Evolutionary conservation across 257 asterid species (phyloP), one percentile per base, ranked within the genome.

Genomic region (Lycium ferocissimum): DNA sequence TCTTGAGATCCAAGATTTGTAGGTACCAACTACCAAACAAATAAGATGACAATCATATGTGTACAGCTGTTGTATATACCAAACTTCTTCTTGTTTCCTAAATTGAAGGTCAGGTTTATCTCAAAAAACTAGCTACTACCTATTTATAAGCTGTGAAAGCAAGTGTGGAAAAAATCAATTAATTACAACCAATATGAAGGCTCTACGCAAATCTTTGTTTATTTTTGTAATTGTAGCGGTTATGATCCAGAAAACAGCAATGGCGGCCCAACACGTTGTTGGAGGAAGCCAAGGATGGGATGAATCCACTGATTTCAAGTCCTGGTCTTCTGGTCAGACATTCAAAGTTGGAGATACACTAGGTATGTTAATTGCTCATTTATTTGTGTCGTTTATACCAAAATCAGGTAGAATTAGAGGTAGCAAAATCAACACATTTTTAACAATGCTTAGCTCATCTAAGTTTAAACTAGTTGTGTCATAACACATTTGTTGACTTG

Each of bases 261-360:
- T 85, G 4, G 98, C 97, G 1, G 86, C 92, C 5, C 92, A 91
- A 73, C 92, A 88, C 37, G 85, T 20, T 0, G 98, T 94, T 10
- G 98, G 98, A 20, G 98, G 98, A 83, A 95, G 94, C 91, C 93
- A 91, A 86, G 98, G 98, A 8, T 95, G 98, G 98, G 98, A 91
- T 79, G 91, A 88, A 81, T 95, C 98, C 20, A 90, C 92, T 4
- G 96, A 94, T 87, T 95, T 91, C 91, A 84, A 88, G 17, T 58
- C 98, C 0, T 95, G 98, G 98, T 85, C 92, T 8, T 92, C 98
- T 40, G 89, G 87, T 54, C 89, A 91, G 84, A 94, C 95, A 70
- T 95, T 95, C 89, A 93, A 89, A 88, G 94, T 93, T 18, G 98
- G 97, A n/a, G 98, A 95, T 79, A 89, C 91, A 86, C 87, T 95